A percentile compares a stretch with the other conserved stretches of the same genome.
These are phyloP conservation scores for Chaetothyriales sp. DNA, from an alignment of 2,329 filamentous ascomycete genomes.

Conservation along the genomic window DNA sequence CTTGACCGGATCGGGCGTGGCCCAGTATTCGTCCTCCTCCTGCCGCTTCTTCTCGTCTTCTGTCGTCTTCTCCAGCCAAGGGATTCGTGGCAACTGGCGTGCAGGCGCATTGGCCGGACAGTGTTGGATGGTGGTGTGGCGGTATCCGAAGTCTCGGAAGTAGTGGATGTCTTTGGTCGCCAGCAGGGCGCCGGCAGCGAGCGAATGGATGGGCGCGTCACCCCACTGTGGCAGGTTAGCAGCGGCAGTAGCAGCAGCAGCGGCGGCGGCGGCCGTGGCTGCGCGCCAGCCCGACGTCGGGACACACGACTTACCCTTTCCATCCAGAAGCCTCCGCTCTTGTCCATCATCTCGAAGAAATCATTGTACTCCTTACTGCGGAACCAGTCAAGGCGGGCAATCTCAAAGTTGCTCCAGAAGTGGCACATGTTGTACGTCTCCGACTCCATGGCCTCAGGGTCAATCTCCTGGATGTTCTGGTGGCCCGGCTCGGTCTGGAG, in stretches of 20 bases:
- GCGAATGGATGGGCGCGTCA: conserved; percentile 94
- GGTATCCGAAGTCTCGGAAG: conserved; percentile 96
- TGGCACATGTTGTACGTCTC: conserved; percentile 99
- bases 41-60: conserved; percentile 66
- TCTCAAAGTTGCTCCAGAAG: conserved; percentile 99
- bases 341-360: conserved; percentile 98
- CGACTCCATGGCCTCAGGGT: conserved; percentile 88
- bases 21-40: conserved; percentile 96
- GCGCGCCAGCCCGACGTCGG: background rate
- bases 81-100: conserved; percentile 65
- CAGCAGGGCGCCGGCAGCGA: conserved; percentile 80
- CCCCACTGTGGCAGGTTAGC: conserved; percentile 60
- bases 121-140: conserved; percentile 97
- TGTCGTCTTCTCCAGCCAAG: conserved; percentile 71
- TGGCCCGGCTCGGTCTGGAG: conserved; percentile 59
- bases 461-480: conserved; percentile 62
- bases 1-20: conserved; percentile 68
- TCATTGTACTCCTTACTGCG: conserved; percentile 94
- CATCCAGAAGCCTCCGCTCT: conserved; percentile 97
- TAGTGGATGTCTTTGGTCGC: conserved; percentile 81
- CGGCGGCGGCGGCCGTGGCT: no score
- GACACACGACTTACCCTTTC: conserved; percentile 58
- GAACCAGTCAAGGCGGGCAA: conserved; percentile 89
- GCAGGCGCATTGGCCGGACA: conserved; percentile 91
- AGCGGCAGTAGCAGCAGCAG: no score